Evolutionary conservation across 208 protist species (phyloP), one percentile per base, ranked within the genome.

Genomic region (Crithidia thermophila): DNA sequence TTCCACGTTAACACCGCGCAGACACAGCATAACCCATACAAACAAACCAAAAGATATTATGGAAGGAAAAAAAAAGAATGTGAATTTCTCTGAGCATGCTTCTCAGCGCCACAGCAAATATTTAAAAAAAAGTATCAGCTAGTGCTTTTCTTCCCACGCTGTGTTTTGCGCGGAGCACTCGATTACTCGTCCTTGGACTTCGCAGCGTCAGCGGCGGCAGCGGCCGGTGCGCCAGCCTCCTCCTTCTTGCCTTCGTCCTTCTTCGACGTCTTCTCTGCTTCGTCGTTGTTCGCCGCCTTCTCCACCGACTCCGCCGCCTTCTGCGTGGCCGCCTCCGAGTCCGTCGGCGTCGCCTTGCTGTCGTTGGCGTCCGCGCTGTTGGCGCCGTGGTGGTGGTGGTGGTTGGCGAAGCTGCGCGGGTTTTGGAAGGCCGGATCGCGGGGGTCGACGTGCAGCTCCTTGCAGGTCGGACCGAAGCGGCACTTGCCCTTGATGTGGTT

Each of bases 401-500:
- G 66, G 51, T 80, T 77, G 20, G 77, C 72, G 68, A 59, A 77
- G 71, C 82, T 88, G 72, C 72, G 67, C n/a, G 66, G 18, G 56
- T 88, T 91, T 49, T 82, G 75, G 63, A 76, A 89, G 40, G 61
- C 69, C 16, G 81, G 79, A 55, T 88, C 77, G 27, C 74, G 63
- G 11, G 76, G 67, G 60, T 85, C 86, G 23, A 96, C 90, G 76
- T 96, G 90, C 20, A 94, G 74, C 68, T 96, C 90, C 74, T 96
- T 94, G 78, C 90, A 96, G 28, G 82, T 75, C 21, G 76, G 50
- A 6, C 88, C 86, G 67, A 93, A 94, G 67, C 88, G 90, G 63
- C 90, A 96, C 73, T 96, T 96, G 27, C 90, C 90, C 72, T 96
- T 96, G 56, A 96, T 94, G 75, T 90, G 78, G 74, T 94, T 94